Base-by-base conservation (phyloP, 129 eudicot species). In the Logfia minima region DNA sequence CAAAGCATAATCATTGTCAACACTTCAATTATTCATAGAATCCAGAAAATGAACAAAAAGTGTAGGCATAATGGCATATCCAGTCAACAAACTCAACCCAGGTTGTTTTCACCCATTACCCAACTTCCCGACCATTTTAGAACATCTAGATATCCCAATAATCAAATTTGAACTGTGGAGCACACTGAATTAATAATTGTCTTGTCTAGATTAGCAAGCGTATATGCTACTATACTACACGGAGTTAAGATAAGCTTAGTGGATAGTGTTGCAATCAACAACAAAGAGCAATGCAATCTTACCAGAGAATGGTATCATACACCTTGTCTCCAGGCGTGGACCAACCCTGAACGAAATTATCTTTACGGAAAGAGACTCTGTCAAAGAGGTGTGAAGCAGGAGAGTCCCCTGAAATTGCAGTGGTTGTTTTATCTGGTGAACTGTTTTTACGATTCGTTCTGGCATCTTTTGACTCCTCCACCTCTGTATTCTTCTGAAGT, bases 291-390 rank as follows among this genome's bases (percentile, higher is more conserved):
- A 23, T 65, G 31, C 2, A 7, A 63, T 21, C 88, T 88, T 80
- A 94, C 99, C 99, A 89, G 55, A 86, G 78, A 79, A 94, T 88
- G 81, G 90, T 88, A 81, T 91, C 89, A 68, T 89, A 94, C 51
- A 32, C 48, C 58, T 84, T 75, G 72, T 88, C 80, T 17, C 71
- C 85, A 21, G 89, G 85, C 18, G 87, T 71, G 16, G 72, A 69
- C 87, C 85, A 74, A 67, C 76, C 66, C 58, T 67, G 77, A 69
- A 87, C 89, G 72, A 94, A 87, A 79, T 91, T 94, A 45, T 89
- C 97, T 82, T 86, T 83, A 80, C 22, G 62, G 77, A 94, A 94
- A 68, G 93, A 86, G 64, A 94, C 94, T 53, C 69, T 79, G 64
- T 85, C 83, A 77, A 68, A 70, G 63, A 91, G 87, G 81, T 63